These are phyloP conservation scores for Fusarium robinianum DNA, from an alignment of 2,329 filamentous ascomycete species.

Conservation along the genomic window DNA sequence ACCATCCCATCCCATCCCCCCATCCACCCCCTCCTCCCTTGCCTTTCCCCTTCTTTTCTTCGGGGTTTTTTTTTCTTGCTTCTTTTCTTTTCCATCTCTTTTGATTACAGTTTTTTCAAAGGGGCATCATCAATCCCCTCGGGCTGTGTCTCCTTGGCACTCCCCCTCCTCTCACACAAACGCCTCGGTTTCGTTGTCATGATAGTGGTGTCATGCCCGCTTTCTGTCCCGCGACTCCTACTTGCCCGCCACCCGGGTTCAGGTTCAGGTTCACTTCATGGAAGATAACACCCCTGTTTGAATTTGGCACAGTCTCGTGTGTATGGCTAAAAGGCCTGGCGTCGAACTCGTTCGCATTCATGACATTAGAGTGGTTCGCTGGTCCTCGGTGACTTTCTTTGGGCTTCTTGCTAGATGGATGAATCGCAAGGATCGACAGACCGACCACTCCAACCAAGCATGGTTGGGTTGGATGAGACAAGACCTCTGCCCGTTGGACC, in stretches of 20 bases:
- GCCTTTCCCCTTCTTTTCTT: no score
- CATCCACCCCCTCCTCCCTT: no score
- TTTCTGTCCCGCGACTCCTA: background rate
- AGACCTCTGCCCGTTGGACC: constrained; percentile 15
- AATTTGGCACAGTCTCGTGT: no score
- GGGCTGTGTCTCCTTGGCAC: background rate
- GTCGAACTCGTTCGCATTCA: constrained; percentile 25
- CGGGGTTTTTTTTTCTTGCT: no score
- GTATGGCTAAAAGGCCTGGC: no score
- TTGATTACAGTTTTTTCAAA: no score
- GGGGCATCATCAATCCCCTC: no score
- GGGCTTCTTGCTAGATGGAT: constrained; percentile 6
- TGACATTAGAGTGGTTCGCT: constrained; percentile 14
- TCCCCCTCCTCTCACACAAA: background rate
- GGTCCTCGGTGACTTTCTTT: constrained; percentile 11
- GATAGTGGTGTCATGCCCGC: constrained; percentile 4
- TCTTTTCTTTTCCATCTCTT: no score
- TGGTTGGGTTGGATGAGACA: constrained; percentile 1
- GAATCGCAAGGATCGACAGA: no score
- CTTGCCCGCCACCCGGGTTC: constrained; percentile 2
- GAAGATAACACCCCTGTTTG: no score
- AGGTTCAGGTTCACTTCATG: constrained; percentile 18
- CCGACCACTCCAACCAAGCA: no score
- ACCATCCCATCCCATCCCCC: no score
- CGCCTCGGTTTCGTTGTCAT: constrained; percentile 8